Conservation (phyloP, 345 rosid species). For the Salix udensis region DNA sequence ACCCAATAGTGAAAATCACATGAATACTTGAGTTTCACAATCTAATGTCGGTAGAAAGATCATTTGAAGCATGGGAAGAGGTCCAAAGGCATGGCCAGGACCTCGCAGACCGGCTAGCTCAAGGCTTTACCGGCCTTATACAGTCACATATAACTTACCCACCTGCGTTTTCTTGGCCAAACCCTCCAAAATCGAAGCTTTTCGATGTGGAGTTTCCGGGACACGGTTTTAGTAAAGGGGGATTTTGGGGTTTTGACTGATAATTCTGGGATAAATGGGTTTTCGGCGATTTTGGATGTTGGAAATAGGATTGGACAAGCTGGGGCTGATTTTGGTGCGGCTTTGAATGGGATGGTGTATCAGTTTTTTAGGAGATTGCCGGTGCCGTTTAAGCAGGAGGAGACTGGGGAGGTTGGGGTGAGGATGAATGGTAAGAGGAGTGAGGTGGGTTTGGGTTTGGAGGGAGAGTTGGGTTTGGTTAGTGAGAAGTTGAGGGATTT, state of each 20-base stretch:
- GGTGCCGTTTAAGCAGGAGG: constrained; percentile 60
- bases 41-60: constrained; percentile 78
- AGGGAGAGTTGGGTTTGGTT: constrained; percentile 36
- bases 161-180: constrained; percentile 67
- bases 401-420: constrained; percentile 16
- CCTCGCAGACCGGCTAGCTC: constrained; percentile 81
- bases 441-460: constrained; percentile 23
- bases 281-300: constrained; percentile 63
- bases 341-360: constrained; percentile 66
- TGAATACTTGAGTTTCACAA: constrained; percentile 1
- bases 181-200: constrained; percentile 50
- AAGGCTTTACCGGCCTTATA: constrained; percentile 79
- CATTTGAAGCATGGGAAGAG: constrained; percentile 96
- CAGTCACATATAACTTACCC: constrained; percentile 62
- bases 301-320: constrained; percentile 86
- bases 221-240: constrained; percentile 36
- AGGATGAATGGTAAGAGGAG: constrained; percentile 31
- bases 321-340: constrained; percentile 78
- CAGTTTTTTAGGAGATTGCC: constrained; percentile 77
- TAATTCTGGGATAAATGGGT: constrained; percentile 51
- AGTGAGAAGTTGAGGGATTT: constrained; percentile 45
- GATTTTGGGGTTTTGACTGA: constrained; percentile 44
- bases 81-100: constrained; percentile 93
- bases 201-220: constrained; percentile 69
- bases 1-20: constrained; percentile 3